These are phyloP conservation scores for Tetrahymena malaccensis DNA, from an alignment of 73 alveolate genomes.

Conservation along the genomic window DNA sequence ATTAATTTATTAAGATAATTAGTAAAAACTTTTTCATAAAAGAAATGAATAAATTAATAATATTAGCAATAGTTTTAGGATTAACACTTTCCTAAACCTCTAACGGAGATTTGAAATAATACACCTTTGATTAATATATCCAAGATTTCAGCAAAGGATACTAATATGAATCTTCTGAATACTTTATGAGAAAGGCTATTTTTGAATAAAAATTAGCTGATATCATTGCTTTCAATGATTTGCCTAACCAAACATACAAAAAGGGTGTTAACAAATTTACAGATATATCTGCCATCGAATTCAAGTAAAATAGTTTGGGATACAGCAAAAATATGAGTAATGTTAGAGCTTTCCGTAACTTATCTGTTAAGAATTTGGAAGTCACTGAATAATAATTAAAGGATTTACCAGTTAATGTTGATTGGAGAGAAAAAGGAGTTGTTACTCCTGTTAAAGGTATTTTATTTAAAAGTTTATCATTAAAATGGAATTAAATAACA, in stretches of 20 bases:
- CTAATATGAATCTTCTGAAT: neutral
- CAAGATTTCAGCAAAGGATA: neutral
- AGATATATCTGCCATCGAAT: neutral
- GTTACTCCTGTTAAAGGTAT: conserved; percentile 53
- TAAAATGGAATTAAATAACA: neutral
- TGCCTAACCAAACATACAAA: neutral
- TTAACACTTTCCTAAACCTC: neutral
- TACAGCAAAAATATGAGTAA: neutral
- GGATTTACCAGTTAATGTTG: conserved; percentile 6
- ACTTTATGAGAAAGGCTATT: neutral
- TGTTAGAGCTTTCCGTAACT: neutral
- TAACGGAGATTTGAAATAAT: neutral
- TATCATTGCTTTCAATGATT: neutral
- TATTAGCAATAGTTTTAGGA: neutral
- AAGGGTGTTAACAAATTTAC: neutral
- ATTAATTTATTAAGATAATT: neutral
- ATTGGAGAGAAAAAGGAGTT: conserved; percentile 66
- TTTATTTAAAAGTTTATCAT: neutral
- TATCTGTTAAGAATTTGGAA: neutral
- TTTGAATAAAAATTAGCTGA: neutral
- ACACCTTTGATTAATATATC: neutral
- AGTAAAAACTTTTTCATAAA: no score
- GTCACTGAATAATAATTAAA: neutral
- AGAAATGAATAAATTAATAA: neutral
- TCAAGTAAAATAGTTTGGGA: neutral